A percentile compares a stretch with the other conserved stretches of the same genome.
These are phyloP conservation scores for Solanum sejunctum DNA, from an alignment of 257 asterid genomes.

Conservation along the genomic window DNA sequence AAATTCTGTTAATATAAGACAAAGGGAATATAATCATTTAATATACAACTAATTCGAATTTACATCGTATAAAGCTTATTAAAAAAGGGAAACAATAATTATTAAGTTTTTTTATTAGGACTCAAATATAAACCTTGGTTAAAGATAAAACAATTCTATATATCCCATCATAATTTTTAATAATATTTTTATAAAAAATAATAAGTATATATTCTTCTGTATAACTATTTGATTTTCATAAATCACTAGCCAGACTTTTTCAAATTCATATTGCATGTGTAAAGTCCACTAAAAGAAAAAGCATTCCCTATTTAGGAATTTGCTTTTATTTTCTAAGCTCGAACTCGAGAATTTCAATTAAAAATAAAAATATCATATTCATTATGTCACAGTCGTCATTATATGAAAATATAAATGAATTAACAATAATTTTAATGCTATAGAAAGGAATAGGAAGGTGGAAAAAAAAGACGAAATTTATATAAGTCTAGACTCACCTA, in stretches of 20 bases:
- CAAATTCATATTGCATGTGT: not conserved
- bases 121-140: not conserved
- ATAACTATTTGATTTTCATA: not conserved
- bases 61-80: not conserved
- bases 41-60: not conserved
- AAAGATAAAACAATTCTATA: not conserved
- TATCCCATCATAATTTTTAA: not conserved
- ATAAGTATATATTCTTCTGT: not conserved
- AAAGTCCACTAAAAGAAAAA: not conserved
- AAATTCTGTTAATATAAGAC: too few species aligned
- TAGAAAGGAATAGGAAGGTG: not conserved
- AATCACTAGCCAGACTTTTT: not conserved
- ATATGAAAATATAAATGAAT: not conserved
- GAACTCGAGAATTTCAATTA: fast-evolving
- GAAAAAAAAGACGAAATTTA: not conserved
- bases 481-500: not conserved
- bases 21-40: not conserved
- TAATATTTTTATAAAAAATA: too few species aligned
- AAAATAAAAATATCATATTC: not conserved
- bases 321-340: not conserved
- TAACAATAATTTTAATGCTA: not conserved
- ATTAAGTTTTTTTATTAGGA: not conserved
- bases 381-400: not conserved
- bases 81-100: fast-evolving
- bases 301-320: fast-evolving